Evolutionary conservation across 2,329 filamentous ascomycete genomes (phyloP).

Genomic region (Cladosporium sp.): DNA sequence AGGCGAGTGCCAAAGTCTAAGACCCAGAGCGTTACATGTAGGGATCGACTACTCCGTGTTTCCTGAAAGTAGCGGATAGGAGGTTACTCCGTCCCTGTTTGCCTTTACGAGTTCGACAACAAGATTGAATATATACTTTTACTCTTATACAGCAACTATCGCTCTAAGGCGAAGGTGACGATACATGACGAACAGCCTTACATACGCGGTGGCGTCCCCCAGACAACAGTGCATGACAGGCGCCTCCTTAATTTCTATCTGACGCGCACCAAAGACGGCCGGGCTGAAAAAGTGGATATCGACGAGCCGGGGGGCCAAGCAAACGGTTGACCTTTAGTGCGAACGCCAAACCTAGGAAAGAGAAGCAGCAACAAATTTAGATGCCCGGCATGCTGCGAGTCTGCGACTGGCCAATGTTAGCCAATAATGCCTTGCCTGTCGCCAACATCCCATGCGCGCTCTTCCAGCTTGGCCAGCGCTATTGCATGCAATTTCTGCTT

Average conservation of each 20-base stretch:
- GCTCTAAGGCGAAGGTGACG: not conserved
- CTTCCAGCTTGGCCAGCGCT: constrained; percentile 15
- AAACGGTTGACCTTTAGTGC: constrained; percentile 16
- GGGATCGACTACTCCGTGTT: not conserved
- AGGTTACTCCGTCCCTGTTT: not conserved
- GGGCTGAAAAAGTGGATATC: constrained; percentile 9
- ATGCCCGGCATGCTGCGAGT: constrained; percentile 9
- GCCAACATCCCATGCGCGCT: not conserved
- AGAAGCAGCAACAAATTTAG: constrained; percentile 14
- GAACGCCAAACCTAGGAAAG: constrained; percentile 3
- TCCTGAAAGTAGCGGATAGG: not conserved
- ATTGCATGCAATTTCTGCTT: not conserved
- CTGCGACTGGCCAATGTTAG: constrained; percentile 10
- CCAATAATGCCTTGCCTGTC: not conserved
- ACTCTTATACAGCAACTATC: not conserved
- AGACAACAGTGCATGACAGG: constrained; percentile 12
- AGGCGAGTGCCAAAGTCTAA: constrained; percentile 16
- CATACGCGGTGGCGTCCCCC: constrained; percentile 15
- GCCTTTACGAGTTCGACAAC: not conserved
- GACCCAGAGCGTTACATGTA: constrained; percentile 14
- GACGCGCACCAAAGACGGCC: constrained; percentile 1
- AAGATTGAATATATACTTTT: not conserved
- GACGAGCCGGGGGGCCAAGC: constrained; percentile 8
- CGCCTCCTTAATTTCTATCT: constrained; percentile 16
- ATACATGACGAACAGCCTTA: not conserved